phyloP scores from a whole-genome alignment of 2,329 filamentous ascomycete genomes.

The Botrytis elliptica region DNA sequence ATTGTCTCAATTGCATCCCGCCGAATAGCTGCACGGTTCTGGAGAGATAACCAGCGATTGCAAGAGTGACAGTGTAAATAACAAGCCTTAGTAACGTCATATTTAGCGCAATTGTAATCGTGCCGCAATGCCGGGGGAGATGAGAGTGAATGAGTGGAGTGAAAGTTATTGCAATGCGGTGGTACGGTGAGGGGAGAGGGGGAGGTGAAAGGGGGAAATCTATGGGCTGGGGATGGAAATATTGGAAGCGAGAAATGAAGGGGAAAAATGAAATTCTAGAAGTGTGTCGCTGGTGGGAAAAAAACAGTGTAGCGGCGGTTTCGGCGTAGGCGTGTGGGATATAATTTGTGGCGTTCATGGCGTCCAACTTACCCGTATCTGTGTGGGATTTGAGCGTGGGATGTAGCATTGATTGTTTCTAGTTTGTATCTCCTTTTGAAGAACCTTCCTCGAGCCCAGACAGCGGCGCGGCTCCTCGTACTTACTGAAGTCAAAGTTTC shows the following conservation, averaged over 20 bases:
- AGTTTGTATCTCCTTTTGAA: not conserved
- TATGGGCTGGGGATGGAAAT: not conserved
- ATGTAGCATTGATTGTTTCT: constrained; percentile 9
- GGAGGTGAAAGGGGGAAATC: not conserved
- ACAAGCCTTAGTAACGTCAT: constrained; percentile 18
- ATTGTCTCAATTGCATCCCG: constrained; percentile 8
- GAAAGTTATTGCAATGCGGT: not conserved
- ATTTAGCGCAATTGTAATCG: constrained; percentile 15
- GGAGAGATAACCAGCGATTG: constrained; percentile 1
- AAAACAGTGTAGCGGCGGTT: not conserved
- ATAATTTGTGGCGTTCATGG: constrained; percentile 5
- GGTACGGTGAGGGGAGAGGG: constrained; percentile 1
- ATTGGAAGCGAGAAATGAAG: constrained; percentile 16
- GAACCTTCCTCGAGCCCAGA: not conserved
- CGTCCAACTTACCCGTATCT: not conserved
- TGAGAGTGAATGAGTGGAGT: constrained; percentile 3
- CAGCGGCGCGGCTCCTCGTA: constrained; percentile 6
- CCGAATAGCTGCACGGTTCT: constrained; percentile 19
- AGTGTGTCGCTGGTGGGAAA: not conserved
- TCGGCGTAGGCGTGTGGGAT: constrained; percentile 4
- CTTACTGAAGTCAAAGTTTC: not conserved
- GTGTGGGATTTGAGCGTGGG: not conserved
- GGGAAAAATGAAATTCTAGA: constrained; percentile 1
- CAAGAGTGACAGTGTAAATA: not conserved
- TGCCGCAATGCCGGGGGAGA: constrained; percentile 16